These are phyloP conservation scores for Lepidium aucheri DNA, from an alignment of 345 rosid species.

Conservation along the genomic window DNA sequence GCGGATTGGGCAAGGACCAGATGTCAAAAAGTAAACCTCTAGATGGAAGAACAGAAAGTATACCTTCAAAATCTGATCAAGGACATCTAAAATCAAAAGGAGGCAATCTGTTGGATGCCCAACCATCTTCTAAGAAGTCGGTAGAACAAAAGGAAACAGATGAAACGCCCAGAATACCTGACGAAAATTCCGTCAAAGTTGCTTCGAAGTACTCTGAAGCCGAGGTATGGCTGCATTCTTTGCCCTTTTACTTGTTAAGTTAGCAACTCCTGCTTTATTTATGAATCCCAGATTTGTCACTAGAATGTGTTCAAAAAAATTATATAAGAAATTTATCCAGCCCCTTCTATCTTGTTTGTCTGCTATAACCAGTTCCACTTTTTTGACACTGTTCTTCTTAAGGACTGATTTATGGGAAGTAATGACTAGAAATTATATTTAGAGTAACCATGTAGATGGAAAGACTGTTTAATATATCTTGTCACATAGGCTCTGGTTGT, in stretches of 20 bases:
- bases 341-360: background rate
- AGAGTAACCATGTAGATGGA: background rate
- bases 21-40: slow-evolving; percentile 45
- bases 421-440: background rate
- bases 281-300: background rate
- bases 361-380: background rate
- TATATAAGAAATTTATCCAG: background rate
- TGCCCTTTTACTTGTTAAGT: background rate
- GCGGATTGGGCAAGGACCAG: slow-evolving; percentile 55
- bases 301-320: background rate
- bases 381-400: background rate
- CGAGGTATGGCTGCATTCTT: slow-evolving; percentile 44
- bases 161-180: slow-evolving; percentile 40
- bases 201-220: slow-evolving; percentile 44
- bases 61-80: slow-evolving; percentile 50
- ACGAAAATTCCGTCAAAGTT: slow-evolving; percentile 43
- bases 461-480: background rate
- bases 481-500: background rate
- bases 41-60: slow-evolving; percentile 65
- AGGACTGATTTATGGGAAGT: slow-evolving; percentile 1
- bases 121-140: slow-evolving; percentile 30
- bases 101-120: slow-evolving; percentile 51
- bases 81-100: slow-evolving; percentile 56
- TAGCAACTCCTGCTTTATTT: background rate
- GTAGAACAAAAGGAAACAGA: slow-evolving; percentile 51